phyloP scores from a whole-genome alignment of 495 filamentous ascomycete species.

The Immersiella caudata region DNA sequence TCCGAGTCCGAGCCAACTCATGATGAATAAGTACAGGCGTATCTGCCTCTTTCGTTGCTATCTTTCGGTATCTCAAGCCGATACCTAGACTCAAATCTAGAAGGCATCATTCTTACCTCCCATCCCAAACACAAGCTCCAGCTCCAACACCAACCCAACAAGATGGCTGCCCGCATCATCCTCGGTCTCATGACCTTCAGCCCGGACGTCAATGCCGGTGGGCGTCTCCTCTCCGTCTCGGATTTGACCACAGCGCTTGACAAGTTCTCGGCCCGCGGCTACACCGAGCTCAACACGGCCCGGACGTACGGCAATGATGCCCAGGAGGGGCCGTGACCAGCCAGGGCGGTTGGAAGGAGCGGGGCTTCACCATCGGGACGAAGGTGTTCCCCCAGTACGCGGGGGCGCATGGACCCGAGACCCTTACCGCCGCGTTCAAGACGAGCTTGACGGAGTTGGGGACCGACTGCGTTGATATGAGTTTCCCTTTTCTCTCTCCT shows the following conservation, averaged over 20 bases:
- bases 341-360: conserved; percentile 72
- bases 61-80: too few species aligned
- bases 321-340: conserved; percentile 77
- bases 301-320: conserved; percentile 68
- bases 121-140: too few species aligned
- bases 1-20: too few species aligned
- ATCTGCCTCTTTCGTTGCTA: too few species aligned
- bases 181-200: conserved; percentile 57
- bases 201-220: conserved; percentile 38
- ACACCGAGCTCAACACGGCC: conserved; percentile 69
- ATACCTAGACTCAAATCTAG: too few species aligned
- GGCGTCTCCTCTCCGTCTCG: conserved; percentile 62
- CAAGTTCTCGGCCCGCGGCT: conserved; percentile 63
- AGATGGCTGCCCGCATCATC: conserved; percentile 44
- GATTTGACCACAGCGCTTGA: conserved; percentile 65
- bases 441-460: conserved; percentile 68
- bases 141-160: too few species aligned
- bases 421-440: conserved; percentile 48
- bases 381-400: conserved; percentile 54
- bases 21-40: too few species aligned
- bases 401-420: conserved; percentile 35
- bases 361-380: conserved; percentile 73
- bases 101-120: too few species aligned
- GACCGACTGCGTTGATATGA: conserved; percentile 67
- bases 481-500: conserved; percentile 1